Base-by-base conservation (phyloP, 2,329 filamentous ascomycete genomes). In the Alternaria tenuissima region DNA sequence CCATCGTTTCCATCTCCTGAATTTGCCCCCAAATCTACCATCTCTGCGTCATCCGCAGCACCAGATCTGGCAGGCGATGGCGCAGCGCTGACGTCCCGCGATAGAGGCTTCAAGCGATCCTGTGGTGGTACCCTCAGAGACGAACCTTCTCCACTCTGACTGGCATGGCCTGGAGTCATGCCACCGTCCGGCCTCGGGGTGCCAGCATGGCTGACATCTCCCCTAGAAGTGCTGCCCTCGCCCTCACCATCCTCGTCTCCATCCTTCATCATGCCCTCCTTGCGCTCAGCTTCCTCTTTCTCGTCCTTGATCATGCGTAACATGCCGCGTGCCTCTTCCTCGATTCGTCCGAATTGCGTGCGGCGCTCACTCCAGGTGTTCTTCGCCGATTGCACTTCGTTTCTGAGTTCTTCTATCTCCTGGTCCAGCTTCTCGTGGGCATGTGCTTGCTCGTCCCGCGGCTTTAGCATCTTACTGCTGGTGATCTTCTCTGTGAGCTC, bases 281-380 rank as follows among this genome's bases (percentile, higher is more conserved):
- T 87, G 42, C 92, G 85, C 79, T 97, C 93, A 0, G 95, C 92
- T 79, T 97, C 93, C 77, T 97, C 94, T 81, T 97, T 96, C 83
- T 97, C 94, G 73, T 97, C 94, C 62, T 93, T 89, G 73, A 98
- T 97, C 76, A 96, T 85, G 49, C 92, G 86, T 59, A 94, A 84
- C 77, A 98, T 85, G 65, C 92, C 85, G 86, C 91, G 91, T n/a
- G 93, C 93, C 81, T 97, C 94, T 61, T 94, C 91, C 75, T 97
- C 91, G 71, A 98, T 94, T 57, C 88, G 86, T 59, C 90, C 91
- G 78, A 97, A 97, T 79, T 97, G 93, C 69, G 93, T 91, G 63
- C 91, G 84, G 39, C 94, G 86, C 79, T 96, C 93, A 42, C 87
- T 84, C 94, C 94, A 97, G 0, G 92, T 95, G 65, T 85, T 86